phyloP scores from a whole-genome alignment of 768 basidiomycete genomes.

The Hypholoma sublateritium region DNA sequence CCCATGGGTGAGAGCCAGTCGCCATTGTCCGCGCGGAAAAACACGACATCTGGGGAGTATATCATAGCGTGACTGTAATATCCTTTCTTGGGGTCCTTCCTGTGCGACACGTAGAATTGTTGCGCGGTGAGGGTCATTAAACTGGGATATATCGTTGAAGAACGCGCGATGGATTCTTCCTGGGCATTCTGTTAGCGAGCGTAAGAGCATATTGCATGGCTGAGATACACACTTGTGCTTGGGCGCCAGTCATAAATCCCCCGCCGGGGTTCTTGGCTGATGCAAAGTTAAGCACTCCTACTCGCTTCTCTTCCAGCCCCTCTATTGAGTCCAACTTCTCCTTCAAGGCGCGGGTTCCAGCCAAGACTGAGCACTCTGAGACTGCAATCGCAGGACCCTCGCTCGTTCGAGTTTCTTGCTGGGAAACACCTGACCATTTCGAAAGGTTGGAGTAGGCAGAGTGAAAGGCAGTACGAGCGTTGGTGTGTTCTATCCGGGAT shows the following conservation, averaged over 20 bases:
- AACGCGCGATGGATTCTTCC: slow-evolving; percentile 74
- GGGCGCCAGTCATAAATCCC: slow-evolving; percentile 63
- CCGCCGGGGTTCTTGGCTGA: slow-evolving; percentile 70
- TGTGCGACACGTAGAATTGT: slow-evolving; percentile 59
- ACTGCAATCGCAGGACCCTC: slow-evolving; percentile 24
- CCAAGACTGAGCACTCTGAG: slow-evolving; percentile 18
- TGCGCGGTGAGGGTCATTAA: slow-evolving; percentile 52
- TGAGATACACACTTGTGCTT: slow-evolving; percentile 33
- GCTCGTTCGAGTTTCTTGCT: slow-evolving; percentile 6
- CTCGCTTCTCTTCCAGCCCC: slow-evolving; percentile 39
- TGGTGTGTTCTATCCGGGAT: slow-evolving; percentile 23
- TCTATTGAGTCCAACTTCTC: slow-evolving; percentile 2
- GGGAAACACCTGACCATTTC: slow-evolving; percentile 34
- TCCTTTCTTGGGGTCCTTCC: slow-evolving; percentile 43
- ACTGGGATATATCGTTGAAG: slow-evolving; percentile 64
- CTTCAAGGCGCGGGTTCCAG: slow-evolving; percentile 13
- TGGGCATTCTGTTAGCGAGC: slow-evolving; percentile 31
- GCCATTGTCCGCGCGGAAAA: slow-evolving; percentile 62
- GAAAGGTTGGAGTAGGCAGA: slow-evolving; percentile 45
- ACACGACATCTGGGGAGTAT: slow-evolving; percentile 57
- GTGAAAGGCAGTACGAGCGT: slow-evolving; percentile 48
- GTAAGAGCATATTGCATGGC: not conserved
- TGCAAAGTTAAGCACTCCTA: slow-evolving; percentile 42
- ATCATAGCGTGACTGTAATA: slow-evolving; percentile 75
- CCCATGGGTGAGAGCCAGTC: slow-evolving; percentile 53